Evolutionary conservation across 768 basidiomycete species (phyloP).

Genomic region (Dendrothele bispora): DNA sequence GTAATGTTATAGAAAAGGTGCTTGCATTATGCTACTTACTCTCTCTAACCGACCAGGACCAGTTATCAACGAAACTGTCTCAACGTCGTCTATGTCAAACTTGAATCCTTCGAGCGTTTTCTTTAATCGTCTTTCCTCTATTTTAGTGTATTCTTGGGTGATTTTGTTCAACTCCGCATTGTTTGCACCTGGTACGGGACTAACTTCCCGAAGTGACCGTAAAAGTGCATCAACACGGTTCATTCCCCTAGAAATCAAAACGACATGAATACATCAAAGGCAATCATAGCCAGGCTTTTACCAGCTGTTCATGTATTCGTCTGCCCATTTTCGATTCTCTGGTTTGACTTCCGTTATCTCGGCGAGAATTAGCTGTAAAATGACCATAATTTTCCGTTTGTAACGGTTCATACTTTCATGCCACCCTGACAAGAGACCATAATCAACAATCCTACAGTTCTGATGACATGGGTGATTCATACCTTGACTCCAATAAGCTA

Average conservation of each 20-base stretch:
- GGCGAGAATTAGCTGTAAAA: constrained; percentile 12
- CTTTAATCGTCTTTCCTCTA: constrained; percentile 11
- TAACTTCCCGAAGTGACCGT: constrained; percentile 12
- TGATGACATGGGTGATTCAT: background rate
- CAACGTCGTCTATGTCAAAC: constrained; percentile 13
- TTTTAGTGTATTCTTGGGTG: background rate
- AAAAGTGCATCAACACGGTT: constrained; percentile 16
- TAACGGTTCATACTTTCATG: constrained; percentile 15
- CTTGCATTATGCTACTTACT: background rate
- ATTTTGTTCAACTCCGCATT: constrained; percentile 4
- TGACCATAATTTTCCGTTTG: constrained; percentile 16
- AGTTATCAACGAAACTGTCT: constrained; percentile 15
- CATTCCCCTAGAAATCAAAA: too few relatives aligned
- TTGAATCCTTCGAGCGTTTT: constrained; percentile 4
- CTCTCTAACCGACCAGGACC: constrained; percentile 17
- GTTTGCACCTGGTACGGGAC: background rate
- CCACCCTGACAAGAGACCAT: constrained; percentile 10
- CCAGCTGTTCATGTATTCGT: constrained; percentile 14
- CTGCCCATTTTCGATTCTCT: constrained; percentile 12
- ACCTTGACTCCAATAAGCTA: constrained; percentile 26
- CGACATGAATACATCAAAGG: too few relatives aligned
- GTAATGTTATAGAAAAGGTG: background rate
- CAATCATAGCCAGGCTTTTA: constrained; percentile 13
- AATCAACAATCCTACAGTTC: background rate
- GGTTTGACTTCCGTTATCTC: constrained; percentile 9